Conservation (phyloP, 2,329 filamentous ascomycete genomes). For the Septoria linicola region DNA sequence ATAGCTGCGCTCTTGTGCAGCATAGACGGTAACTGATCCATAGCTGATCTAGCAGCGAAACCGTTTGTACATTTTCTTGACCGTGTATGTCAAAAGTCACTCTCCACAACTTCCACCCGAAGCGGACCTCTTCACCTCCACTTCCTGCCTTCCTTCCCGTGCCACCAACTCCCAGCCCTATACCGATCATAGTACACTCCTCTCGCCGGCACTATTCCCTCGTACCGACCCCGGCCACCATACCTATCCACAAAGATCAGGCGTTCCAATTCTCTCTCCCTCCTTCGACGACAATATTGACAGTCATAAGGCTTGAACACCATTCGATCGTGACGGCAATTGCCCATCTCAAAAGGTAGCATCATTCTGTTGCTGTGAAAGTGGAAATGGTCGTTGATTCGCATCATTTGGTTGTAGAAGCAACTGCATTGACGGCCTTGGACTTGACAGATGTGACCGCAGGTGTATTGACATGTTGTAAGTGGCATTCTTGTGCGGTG, state of each 20-base stretch:
- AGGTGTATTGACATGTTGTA: slow-evolving; percentile 28
- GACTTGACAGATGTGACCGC: slow-evolving; percentile 26
- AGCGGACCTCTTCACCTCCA: slow-evolving; percentile 5
- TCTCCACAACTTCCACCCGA: neutral
- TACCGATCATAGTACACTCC: slow-evolving; percentile 13
- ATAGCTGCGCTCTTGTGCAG: too few species aligned
- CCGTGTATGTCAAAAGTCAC: too few species aligned
- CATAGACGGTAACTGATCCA: too few species aligned
- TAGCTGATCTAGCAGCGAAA: too few species aligned
- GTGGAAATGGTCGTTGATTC: slow-evolving; percentile 23
- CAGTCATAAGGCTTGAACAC: slow-evolving; percentile 17
- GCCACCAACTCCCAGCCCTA: slow-evolving; percentile 19
- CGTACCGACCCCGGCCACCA: slow-evolving; percentile 2
- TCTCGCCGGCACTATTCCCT: neutral
- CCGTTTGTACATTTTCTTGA: too few species aligned
- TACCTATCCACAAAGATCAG: slow-evolving; percentile 11
- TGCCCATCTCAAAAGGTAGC: slow-evolving; percentile 24
- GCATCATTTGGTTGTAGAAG: slow-evolving; percentile 26
- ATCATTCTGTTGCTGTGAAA: slow-evolving; percentile 14
- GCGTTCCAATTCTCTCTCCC: slow-evolving; percentile 13
- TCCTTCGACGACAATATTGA: slow-evolving; percentile 11
- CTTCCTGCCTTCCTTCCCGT: slow-evolving; percentile 6
- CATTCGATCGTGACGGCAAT: slow-evolving; percentile 21
- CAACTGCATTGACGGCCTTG: slow-evolving; percentile 29
- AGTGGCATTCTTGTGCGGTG: slow-evolving; percentile 24